Base-by-base conservation (phyloP, 805 yeast genomes). In the Komagataella pastoris region DNA sequence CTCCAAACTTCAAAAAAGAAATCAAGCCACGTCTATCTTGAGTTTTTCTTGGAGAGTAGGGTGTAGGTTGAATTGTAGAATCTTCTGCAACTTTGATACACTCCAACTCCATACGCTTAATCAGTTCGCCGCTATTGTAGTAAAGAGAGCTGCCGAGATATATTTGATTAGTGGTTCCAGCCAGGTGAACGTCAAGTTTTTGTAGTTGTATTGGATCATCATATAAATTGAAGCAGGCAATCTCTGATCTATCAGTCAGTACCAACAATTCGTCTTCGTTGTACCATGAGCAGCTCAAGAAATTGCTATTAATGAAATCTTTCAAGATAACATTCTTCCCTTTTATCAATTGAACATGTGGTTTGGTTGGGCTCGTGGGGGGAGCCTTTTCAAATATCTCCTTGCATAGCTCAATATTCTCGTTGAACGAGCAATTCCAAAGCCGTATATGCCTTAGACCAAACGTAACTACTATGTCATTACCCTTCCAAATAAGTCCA, bases 281-380 rank as follows among this genome's bases (percentile, higher is more conserved):
- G 24, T 71, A 51, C 6, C 65, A 56, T 24, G 65, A 57, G 2
- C 68, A 69, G 21, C 70, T 68, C 3, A 75, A 68, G 58, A 83
- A 83, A 51, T 72, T 73, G n/a, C 73, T 68, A 53, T 74, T 72
- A 14, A 79, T 64, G 44, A 68, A 69, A 6, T 62, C 62, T 1
- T 82, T 83, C 47, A 84, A 63, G 0, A 83, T 65, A 1, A 78
- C 79, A 56, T 77, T 84, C 51, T 83, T 72, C 0, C 90, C 89
- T 48, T 70, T 70, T 7, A 85, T 63, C 7, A 70, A 65, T 3
- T 30, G 40, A 30, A 30, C 6, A 30, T 30, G 40, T 30, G 40
- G 40, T 30, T 30, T 30, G 14, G 40, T 30, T 10, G 40, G 40
- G 14, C 40, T 30, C 40, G n/a, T 30, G 5, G 40, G n/a, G 3